Evolutionary conservation across 495 filamentous ascomycete genomes (phyloP), one percentile per base, ranked within the genome.

Genomic region (Geoglossum glabrum): DNA sequence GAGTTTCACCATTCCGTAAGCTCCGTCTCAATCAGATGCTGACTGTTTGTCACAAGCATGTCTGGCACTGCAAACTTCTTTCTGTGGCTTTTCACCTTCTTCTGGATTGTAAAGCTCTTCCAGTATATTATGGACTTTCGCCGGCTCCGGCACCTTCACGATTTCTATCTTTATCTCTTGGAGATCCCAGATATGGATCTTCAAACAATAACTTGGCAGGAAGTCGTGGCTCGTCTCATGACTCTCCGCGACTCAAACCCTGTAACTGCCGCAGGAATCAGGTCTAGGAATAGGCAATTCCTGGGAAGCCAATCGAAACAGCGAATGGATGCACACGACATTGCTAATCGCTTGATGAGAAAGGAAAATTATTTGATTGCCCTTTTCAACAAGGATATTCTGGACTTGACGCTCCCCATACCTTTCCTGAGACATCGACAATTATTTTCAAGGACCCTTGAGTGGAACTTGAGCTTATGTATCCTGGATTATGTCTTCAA

Each of bases 291-390:
- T 61, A 79, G 85, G 49, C 79, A 74, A 56, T 90, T 81, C 60
- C 70, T 92, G 45, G 84, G 85, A 36, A 86, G 77, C 61, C 87
- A 90, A 63, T 94, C 92, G 21, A 95, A 96, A 68, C 86, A 97
- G 71, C 78, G 92, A 54, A 83, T 97, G 69, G 92, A 97, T 71
- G 92, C 92, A 3, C 86, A 95, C 61, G 90, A 95, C 66, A 95
- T 98, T 67, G 93, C 92, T 8, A 98, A 96, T 65, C 82, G 92
- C 50, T 69, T 98, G 52, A 97, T 98, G 92, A 83, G 92, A 61
- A 83, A 84, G 65, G 92, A 95, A 59, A 98, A 98, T 64, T 98
- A 95, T 62, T 72, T 95, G 61, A 96, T 98, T 64, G 92, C 93
- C 10, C 67, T 98, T 54, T 85, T 96, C 70, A 98, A 98, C 70